Evolutionary conservation across 371 early-diverging fungal genomes (phyloP).

Genomic region (Mortierella sp.): DNA sequence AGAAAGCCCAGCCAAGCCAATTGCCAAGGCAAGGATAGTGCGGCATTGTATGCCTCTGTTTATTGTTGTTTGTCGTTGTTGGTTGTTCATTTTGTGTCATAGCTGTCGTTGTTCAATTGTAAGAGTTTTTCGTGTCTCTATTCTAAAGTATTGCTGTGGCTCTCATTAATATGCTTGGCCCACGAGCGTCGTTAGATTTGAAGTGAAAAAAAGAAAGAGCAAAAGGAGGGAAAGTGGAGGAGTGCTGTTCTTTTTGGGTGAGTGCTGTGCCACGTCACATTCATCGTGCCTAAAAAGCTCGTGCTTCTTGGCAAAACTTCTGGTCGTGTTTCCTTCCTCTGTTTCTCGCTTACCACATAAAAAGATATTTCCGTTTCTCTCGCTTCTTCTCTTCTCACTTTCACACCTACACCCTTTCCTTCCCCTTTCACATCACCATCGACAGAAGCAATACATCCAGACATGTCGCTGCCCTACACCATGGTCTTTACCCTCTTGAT

Average conservation of each 20-base stretch:
- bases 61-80: background rate
- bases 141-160: constrained; percentile 17
- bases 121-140: background rate
- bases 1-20: constrained; percentile 9
- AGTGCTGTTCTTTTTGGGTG: too few species aligned
- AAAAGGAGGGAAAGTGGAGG: background rate
- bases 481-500: constrained; percentile 65
- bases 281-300: constrained; percentile 1
- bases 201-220: background rate
- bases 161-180: constrained; percentile 26
- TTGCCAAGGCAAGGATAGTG: constrained; percentile 5
- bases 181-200: background rate
- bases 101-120: background rate
- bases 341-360: background rate
- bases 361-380: background rate
- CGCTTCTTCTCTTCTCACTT: background rate
- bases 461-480: constrained; percentile 64
- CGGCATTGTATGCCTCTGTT: background rate
- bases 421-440: background rate
- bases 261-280: constrained; percentile 39
- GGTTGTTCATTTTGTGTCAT: background rate
- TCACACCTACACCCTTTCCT: background rate
- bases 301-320: constrained; percentile 10
- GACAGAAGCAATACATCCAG: background rate
- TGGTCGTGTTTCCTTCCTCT: constrained; percentile 6